Evolutionary conservation across 2,329 filamentous ascomycete genomes (phyloP).

Genomic region (Diaporthe aspalathi): DNA sequence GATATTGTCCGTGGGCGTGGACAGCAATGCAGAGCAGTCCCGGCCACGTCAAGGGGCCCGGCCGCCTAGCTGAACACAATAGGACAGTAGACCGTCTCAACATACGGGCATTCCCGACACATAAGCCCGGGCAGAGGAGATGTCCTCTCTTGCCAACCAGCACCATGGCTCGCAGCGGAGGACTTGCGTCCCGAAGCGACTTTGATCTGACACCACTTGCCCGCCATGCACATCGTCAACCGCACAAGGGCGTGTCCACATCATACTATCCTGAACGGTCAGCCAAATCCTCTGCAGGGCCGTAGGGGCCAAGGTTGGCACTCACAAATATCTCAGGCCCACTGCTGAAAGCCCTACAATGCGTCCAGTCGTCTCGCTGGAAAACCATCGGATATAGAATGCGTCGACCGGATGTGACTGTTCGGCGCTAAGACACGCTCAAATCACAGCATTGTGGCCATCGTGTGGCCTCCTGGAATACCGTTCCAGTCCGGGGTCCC

Average conservation of each 20-base stretch:
- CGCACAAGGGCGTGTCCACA: not conserved
- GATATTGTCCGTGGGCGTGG: not conserved
- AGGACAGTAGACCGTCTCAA: not conserved
- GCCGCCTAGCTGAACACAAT: no score
- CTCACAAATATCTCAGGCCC: not conserved
- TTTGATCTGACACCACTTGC: not conserved
- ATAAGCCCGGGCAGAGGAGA: no score
- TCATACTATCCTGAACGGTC: not conserved
- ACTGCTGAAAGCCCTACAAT: not conserved
- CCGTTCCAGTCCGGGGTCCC: constrained; percentile 4
- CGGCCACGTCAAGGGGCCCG: not conserved
- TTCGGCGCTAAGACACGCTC: not conserved
- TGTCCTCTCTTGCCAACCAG: no score
- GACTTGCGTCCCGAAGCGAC: not conserved
- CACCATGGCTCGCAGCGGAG: not conserved
- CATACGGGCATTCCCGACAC: no score
- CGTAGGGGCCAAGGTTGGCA: not conserved
- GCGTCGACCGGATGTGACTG: not conserved
- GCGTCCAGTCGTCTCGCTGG: not conserved
- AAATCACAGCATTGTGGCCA: constrained; percentile 9
- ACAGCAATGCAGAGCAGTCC: no score
- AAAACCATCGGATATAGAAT: not conserved
- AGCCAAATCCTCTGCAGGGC: not conserved
- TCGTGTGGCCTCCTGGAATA: not conserved
- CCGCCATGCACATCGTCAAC: not conserved